Conservation (phyloP, 177 flowering plant genomes). For the Vitis hybrid region DNA sequence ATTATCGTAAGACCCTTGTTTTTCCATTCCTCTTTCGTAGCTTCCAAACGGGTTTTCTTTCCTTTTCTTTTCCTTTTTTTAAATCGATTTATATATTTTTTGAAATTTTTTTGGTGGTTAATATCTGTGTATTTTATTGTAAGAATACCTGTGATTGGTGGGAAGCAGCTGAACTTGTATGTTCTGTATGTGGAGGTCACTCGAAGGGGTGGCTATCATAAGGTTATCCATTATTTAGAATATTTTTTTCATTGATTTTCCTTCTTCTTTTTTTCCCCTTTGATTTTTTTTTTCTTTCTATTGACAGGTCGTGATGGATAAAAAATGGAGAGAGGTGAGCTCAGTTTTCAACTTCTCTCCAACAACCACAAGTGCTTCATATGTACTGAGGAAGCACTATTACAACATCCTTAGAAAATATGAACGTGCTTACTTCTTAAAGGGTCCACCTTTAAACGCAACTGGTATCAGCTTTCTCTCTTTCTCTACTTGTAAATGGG, state of each 20-base stretch:
- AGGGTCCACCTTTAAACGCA: conserved; percentile 39
- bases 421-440: conserved; percentile 76
- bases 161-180: conserved; percentile 84
- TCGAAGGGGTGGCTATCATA: conserved; percentile 78
- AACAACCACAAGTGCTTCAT: conserved; percentile 89
- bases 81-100: not conserved
- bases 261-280: not conserved
- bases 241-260: not conserved
- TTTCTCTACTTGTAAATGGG: not conserved
- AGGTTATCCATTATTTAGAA: conserved; percentile 35
- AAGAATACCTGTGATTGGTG: conserved; percentile 92
- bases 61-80: not conserved
- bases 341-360: conserved; percentile 67
- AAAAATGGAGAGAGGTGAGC: conserved; percentile 91
- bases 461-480: conserved; percentile 27
- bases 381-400: conserved; percentile 76
- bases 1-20: conserved; percentile 44
- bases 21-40: not conserved
- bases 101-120: not conserved
- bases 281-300: not conserved
- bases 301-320: conserved; percentile 68
- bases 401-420: conserved; percentile 60
- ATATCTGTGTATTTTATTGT: not conserved
- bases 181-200: conserved; percentile 78
- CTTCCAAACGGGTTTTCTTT: not conserved